Percentiles rank a stretch among this genome's conserved stretches.
phyloP scores from a whole-genome alignment of 257 asterid genomes.

The Nicotiana noctiflora region DNA sequence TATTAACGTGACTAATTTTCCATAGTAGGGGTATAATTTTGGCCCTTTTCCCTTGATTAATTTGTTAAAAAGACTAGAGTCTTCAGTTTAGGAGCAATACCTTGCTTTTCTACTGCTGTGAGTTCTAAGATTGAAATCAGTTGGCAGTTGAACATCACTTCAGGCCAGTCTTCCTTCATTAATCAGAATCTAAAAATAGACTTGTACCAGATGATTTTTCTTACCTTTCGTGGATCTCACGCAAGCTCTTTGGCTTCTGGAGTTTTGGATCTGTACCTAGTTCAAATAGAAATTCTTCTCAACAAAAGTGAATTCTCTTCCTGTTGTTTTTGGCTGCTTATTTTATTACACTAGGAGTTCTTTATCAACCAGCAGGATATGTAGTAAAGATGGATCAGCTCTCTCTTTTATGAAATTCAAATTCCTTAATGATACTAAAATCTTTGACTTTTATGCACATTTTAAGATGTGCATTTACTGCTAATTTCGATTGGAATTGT shows the following conservation, averaged over 20 bases:
- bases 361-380: neutral
- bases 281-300: neutral
- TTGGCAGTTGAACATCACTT: neutral
- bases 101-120: neutral
- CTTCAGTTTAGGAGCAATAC: conserved; percentile 2
- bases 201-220: neutral
- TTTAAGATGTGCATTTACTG: neutral
- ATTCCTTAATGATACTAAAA: neutral
- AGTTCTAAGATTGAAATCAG: neutral
- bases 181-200: neutral
- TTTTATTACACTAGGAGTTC: neutral
- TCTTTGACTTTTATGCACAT: neutral
- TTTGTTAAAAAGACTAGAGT: neutral
- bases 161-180: neutral
- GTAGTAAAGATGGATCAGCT: neutral
- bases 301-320: neutral
- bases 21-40: too few species aligned
- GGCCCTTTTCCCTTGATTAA: too few species aligned
- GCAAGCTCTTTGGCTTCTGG: neutral
- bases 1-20: too few species aligned
- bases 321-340: neutral
- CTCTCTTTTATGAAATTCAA: neutral
- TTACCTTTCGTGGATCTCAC: neutral
- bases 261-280: neutral
- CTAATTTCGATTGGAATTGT: neutral